Percentiles rank a stretch among this genome's conserved stretches.
phyloP scores from a whole-genome alignment of 2,329 filamentous ascomycete genomes.

The Blastomyces percursus region DNA sequence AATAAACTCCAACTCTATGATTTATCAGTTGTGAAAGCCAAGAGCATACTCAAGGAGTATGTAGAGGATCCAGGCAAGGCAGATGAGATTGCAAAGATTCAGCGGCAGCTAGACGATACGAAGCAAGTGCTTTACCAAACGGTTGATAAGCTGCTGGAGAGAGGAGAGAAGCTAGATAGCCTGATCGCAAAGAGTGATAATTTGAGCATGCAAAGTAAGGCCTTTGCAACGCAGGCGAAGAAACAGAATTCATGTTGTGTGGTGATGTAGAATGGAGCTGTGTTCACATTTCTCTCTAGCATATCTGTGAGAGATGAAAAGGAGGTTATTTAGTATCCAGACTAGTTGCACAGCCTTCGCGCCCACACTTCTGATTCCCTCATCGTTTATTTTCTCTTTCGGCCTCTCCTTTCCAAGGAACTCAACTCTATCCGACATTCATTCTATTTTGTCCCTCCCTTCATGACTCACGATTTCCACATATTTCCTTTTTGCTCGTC shows the following conservation, averaged over 20 bases:
- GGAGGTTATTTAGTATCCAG: no score
- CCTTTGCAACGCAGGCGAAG: slow-evolving; percentile 75
- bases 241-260: slow-evolving; percentile 52
- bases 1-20: not conserved
- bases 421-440: no score
- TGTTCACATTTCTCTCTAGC: not conserved
- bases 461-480: no score
- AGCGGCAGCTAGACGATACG: slow-evolving; percentile 92
- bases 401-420: no score
- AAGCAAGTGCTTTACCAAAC: slow-evolving; percentile 97
- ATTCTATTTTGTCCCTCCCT: no score
- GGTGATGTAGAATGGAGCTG: slow-evolving; percentile 36
- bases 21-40: no score
- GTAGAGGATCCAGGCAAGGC: slow-evolving; percentile 65
- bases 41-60: slow-evolving; percentile 64
- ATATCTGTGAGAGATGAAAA: not conserved
- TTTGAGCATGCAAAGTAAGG: slow-evolving; percentile 84
- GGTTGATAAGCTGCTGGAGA: slow-evolving; percentile 57
- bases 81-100: slow-evolving; percentile 56
- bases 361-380: not conserved
- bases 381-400: no score
- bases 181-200: slow-evolving; percentile 88
- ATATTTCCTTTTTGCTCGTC: no score
- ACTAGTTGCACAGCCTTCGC: not conserved
- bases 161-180: slow-evolving; percentile 93